Conservation (phyloP, 805 yeast species). For the Wickerhamomyces strasburgensis region DNA sequence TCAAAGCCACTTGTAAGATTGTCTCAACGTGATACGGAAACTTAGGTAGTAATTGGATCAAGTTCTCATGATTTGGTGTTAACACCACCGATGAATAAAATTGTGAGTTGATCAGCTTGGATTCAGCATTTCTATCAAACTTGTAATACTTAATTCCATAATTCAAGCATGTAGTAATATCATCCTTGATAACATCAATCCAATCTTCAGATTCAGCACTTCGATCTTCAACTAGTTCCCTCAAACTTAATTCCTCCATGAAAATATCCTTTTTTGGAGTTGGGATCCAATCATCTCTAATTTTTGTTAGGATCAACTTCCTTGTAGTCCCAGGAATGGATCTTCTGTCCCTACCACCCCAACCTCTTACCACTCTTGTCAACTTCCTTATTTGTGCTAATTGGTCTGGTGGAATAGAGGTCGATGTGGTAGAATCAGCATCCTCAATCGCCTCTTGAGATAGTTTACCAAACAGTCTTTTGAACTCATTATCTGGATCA, state of each 20-base stretch:
- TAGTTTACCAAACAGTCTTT: slow-evolving; percentile 63
- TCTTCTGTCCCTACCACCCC: slow-evolving; percentile 79
- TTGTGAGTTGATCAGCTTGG: slow-evolving; percentile 32
- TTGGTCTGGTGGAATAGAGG: slow-evolving; percentile 64
- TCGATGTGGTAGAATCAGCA: slow-evolving; percentile 69
- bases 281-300: slow-evolving; percentile 80
- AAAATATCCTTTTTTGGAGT: slow-evolving; percentile 53
- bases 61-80: slow-evolving; percentile 74
- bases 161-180: slow-evolving; percentile 32
- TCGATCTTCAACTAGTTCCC: slow-evolving; percentile 36
- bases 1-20: slow-evolving; percentile 71
- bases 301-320: slow-evolving; percentile 62
- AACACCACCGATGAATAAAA: slow-evolving; percentile 63
- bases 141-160: slow-evolving; percentile 53
- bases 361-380: slow-evolving; percentile 57
- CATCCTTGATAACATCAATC: slow-evolving; percentile 44
- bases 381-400: slow-evolving; percentile 54
- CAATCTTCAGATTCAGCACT: slow-evolving; percentile 35
- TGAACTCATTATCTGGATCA: slow-evolving; percentile 75
- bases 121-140: slow-evolving; percentile 37
- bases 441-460: slow-evolving; percentile 66
- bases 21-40: slow-evolving; percentile 76
- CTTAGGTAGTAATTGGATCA: slow-evolving; percentile 49
- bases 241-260: slow-evolving; percentile 48
- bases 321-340: slow-evolving; percentile 71